phyloP scores from a whole-genome alignment of 768 basidiomycete genomes.

The Arthromyces matolae region DNA sequence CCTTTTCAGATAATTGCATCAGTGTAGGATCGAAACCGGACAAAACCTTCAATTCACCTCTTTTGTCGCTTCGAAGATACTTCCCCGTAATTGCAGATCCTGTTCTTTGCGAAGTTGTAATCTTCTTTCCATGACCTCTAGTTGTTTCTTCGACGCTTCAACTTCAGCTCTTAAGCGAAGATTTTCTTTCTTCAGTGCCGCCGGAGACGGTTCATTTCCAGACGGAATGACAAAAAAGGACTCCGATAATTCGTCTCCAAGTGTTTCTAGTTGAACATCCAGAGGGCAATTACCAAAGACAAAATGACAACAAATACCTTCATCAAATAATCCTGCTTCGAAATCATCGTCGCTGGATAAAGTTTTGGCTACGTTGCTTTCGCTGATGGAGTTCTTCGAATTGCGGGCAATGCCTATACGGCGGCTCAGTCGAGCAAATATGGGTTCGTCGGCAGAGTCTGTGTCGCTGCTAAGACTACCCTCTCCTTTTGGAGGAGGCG shows the following conservation, averaged over 20 bases:
- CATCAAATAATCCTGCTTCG: slow-evolving; percentile 63
- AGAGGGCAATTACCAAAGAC: background rate
- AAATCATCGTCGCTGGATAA: slow-evolving; percentile 40
- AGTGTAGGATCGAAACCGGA: background rate
- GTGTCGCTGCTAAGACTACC: slow-evolving; percentile 61
- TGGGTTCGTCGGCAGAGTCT: slow-evolving; percentile 58
- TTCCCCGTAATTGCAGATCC: slow-evolving; percentile 74
- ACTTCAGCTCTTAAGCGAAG: slow-evolving; percentile 56
- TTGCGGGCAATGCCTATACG: slow-evolving; percentile 43
- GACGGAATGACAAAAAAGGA: slow-evolving; percentile 77
- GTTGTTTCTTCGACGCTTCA: slow-evolving; percentile 49
- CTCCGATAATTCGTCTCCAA: slow-evolving; percentile 70
- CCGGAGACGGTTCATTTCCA: slow-evolving; percentile 47
- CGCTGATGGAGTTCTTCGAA: slow-evolving; percentile 15
- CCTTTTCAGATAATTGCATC: slow-evolving; percentile 40
- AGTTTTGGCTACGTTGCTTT: slow-evolving; percentile 12
- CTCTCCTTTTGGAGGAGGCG: slow-evolving; percentile 37
- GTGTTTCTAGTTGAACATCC: slow-evolving; percentile 8
- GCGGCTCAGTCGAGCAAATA: slow-evolving; percentile 53
- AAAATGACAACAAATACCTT: slow-evolving; percentile 43
- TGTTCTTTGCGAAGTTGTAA: slow-evolving; percentile 74
- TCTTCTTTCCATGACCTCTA: slow-evolving; percentile 59
- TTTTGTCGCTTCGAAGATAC: slow-evolving; percentile 68
- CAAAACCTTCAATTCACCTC: slow-evolving; percentile 38
- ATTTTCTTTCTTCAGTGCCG: slow-evolving; percentile 65